A percentile compares a stretch with the other conserved stretches of the same genome.
These are phyloP conservation scores for Erythrobasidium hasegawianum DNA, from an alignment of 1,284 basidiomycete genomes.

Conservation along the genomic window DNA sequence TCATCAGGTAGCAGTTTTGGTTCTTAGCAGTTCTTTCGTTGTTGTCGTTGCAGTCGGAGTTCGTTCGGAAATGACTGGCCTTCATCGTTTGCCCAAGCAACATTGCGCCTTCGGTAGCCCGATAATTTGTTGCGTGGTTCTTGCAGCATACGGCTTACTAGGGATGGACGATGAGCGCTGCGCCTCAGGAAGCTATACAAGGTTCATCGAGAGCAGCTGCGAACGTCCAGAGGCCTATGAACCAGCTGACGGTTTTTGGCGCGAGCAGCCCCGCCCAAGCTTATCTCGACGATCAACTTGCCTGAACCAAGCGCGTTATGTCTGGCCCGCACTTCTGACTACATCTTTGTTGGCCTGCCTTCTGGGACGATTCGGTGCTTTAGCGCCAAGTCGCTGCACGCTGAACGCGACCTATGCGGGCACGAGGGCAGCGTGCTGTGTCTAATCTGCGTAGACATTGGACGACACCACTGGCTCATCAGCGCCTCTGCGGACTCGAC, in stretches of 20 bases:
- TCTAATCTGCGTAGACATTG: constrained; percentile 17
- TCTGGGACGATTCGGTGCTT: constrained; percentile 17
- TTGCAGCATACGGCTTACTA: too few relatives aligned
- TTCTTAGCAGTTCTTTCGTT: too few relatives aligned
- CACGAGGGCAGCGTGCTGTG: constrained; percentile 18
- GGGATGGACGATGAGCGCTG: constrained; percentile 1
- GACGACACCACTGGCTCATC: constrained; percentile 28
- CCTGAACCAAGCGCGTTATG: constrained; percentile 28
- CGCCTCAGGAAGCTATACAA: neutral
- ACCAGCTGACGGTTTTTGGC: constrained; percentile 15
- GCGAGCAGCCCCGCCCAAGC: constrained; percentile 3
- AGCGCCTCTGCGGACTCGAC: constrained; percentile 43
- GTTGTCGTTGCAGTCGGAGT: too few relatives aligned
- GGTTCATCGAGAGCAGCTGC: neutral
- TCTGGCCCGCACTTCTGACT: constrained; percentile 17
- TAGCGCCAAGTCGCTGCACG: neutral
- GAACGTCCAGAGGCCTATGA: neutral
- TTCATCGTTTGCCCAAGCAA: too few relatives aligned
- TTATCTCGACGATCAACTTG: constrained; percentile 18
- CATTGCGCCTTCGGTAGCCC: too few relatives aligned
- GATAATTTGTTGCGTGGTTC: too few relatives aligned
- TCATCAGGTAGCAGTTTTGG: too few relatives aligned
- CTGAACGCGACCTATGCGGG: constrained; percentile 13
- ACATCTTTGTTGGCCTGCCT: constrained; percentile 20
- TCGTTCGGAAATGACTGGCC: too few relatives aligned